Evolutionary conservation across 2,329 filamentous ascomycete species (phyloP).

Genomic region (Scolecobasidium constrictum): DNA sequence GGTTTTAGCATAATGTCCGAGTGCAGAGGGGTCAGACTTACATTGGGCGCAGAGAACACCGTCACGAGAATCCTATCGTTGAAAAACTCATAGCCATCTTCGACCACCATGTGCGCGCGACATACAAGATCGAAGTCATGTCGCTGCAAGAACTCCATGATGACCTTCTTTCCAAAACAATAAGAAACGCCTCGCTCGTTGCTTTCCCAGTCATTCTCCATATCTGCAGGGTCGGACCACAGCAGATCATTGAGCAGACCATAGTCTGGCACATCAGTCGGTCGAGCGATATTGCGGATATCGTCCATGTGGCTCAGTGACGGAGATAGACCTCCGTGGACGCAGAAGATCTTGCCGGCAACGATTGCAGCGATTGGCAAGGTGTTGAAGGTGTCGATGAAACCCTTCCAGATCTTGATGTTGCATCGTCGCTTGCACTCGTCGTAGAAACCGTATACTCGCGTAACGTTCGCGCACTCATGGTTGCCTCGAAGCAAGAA

Average conservation of each 20-base stretch:
- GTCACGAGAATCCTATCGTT: constrained; percentile 90
- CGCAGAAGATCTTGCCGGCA: constrained; percentile 94
- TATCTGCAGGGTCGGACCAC: constrained; percentile 96
- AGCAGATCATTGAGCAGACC: constrained; percentile 88
- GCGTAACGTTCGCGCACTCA: constrained; percentile 91
- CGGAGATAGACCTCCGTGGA: constrained; percentile 88
- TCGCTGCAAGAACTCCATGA: constrained; percentile 84
- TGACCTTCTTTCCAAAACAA: constrained; percentile 97
- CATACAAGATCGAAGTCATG: constrained; percentile 98
- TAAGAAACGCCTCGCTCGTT: constrained; percentile 97
- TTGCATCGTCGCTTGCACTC: constrained; percentile 95
- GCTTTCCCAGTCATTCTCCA: constrained; percentile 96
- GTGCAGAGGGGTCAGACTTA: constrained; percentile 41
- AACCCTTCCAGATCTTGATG: constrained; percentile 97
- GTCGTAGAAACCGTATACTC: constrained; percentile 96
- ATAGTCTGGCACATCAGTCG: constrained; percentile 95
- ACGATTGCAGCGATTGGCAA: constrained; percentile 94
- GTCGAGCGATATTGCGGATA: constrained; percentile 88
- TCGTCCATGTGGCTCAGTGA: constrained; percentile 96
- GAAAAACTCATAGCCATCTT: constrained; percentile 98
- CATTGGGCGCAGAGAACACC: constrained; percentile 94
- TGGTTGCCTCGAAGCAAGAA: constrained; percentile 91
- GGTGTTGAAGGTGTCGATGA: constrained; percentile 92
- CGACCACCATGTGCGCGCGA: constrained; percentile 96
- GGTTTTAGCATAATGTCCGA: constrained; percentile 13